phyloP scores from a whole-genome alignment of 176 grass and related monocot species.

The Musa acuminata region DNA sequence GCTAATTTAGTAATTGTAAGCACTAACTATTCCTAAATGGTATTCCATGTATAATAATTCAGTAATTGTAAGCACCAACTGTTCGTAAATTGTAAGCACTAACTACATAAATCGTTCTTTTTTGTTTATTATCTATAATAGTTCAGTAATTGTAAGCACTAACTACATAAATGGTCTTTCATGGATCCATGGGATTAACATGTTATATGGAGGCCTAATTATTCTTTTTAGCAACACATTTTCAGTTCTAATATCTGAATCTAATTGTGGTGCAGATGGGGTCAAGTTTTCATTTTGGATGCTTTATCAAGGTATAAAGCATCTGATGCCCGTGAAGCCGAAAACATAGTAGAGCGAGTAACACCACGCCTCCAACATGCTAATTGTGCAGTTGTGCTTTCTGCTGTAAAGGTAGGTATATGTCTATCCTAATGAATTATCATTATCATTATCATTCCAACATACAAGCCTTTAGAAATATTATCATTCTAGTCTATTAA shows the following conservation, averaged over 20 bases:
- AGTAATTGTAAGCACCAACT: no score
- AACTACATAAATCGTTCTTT: no score
- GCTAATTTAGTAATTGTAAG: no score
- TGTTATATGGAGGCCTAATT: neutral
- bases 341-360: conserved; percentile 91
- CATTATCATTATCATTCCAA: no score
- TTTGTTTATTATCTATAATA: no score
- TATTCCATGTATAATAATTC: no score
- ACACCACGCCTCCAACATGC: conserved; percentile 98
- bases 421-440: neutral
- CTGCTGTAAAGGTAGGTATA: conserved; percentile 82
- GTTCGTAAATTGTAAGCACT: no score
- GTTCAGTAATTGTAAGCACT: neutral
- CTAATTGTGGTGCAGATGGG: conserved; percentile 46
- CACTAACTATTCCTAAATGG: no score
- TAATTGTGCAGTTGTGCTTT: conserved; percentile 97
- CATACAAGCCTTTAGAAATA: no score
- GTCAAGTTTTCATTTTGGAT: conserved; percentile 99
- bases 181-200: neutral
- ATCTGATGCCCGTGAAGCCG: conserved; percentile 86
- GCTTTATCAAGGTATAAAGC: conserved; percentile 94
- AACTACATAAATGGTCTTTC: neutral
- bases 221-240: no score
- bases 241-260: conserved; percentile 1
- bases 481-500: no score